phyloP scores from a whole-genome alignment of 257 asterid species.

The Pogostemon cablin region DNA sequence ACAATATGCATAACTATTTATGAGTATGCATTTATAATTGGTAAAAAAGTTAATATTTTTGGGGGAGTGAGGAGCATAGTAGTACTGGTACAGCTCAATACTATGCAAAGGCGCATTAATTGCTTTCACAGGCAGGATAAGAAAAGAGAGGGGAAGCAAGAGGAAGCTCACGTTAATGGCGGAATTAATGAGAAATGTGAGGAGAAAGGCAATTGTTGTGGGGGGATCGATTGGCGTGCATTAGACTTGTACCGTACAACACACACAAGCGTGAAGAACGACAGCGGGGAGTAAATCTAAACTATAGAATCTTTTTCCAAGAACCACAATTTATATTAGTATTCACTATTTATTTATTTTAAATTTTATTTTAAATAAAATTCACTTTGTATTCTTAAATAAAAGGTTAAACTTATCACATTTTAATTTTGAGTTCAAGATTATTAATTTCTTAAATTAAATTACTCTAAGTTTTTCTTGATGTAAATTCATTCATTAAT shows the following conservation, averaged over 20 bases:
- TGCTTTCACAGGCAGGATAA: conserved; percentile 9
- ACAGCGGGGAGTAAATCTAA: neutral
- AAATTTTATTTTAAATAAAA: too few species aligned
- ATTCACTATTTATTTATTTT: too few species aligned
- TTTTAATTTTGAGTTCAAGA: neutral
- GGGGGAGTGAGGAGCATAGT: conserved; percentile 5
- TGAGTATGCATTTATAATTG: neutral
- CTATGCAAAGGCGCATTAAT: conserved; percentile 24
- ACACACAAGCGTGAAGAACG: conserved; percentile 10
- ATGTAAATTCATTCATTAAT: neutral
- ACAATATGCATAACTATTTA: neutral
- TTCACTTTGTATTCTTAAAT: too few species aligned
- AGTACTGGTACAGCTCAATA: conserved; percentile 26
- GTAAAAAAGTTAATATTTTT: neutral
- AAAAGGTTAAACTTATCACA: too few species aligned
- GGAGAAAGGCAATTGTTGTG: conserved; percentile 7
- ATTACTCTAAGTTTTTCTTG: neutral
- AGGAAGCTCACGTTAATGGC: conserved; percentile 26
- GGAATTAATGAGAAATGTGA: conserved; percentile 22
- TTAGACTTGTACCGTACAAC: conserved; percentile 24
- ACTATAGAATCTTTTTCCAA: neutral
- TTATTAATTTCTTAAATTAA: neutral
- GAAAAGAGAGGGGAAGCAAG: conserved; percentile 25
- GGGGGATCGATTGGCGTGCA: conserved; percentile 1
- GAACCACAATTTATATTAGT: too few species aligned